Base-by-base conservation (phyloP, 768 basidiomycete species). In the Psilocybe sp. region DNA sequence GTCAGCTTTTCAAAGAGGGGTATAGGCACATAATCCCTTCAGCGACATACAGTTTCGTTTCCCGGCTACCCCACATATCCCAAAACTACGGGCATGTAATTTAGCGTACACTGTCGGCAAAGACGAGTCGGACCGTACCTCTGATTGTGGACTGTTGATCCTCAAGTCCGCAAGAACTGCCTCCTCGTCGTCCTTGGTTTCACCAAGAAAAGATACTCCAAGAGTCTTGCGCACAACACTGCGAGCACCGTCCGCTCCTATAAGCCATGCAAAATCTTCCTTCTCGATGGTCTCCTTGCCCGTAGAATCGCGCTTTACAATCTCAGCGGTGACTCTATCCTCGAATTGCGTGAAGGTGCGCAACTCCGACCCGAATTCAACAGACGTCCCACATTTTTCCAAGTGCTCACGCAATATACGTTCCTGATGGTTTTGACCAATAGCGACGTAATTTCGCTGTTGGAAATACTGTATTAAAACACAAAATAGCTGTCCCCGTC, bases 191-290 rank as follows among this genome's bases (percentile, higher is more conserved):
- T 65, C 60, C 13, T 60, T 52, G 0, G 72, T 73, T 49, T 75
- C 71, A 3, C 77, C 75, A 13, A 71, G 42, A 44, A 77, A 76
- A 1, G 62, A 47, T 6, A 76, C 52, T 3, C 70, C 72, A 1
- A 74, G 60, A 19, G 59, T 53, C 44, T 76, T 75, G 40, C 77
- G 60, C 5, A 76, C 71, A 16, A 63, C 57, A 34, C 75, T 67
- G 36, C 64, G 66, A 1, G 72, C 76, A 10, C 76, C 75, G 53
- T 79, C 77, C 0, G 72, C 64, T 4, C 77, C 76, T 32, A 78
- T 58, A 19, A 78, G 57, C 62, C 67, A 77, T 14, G 65, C 64
- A 40, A 63, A 70, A 1, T 47, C 50, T 4, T 56, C 44, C 4
- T 54, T 40, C 52, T 76, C 74, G 10, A 34, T 32, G 11, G 50